Percentiles rank a stretch among this genome's conserved stretches.
Evolutionary conservation across 2,329 filamentous ascomycete genomes (phyloP).

Genomic region (Xylaria sp.): DNA sequence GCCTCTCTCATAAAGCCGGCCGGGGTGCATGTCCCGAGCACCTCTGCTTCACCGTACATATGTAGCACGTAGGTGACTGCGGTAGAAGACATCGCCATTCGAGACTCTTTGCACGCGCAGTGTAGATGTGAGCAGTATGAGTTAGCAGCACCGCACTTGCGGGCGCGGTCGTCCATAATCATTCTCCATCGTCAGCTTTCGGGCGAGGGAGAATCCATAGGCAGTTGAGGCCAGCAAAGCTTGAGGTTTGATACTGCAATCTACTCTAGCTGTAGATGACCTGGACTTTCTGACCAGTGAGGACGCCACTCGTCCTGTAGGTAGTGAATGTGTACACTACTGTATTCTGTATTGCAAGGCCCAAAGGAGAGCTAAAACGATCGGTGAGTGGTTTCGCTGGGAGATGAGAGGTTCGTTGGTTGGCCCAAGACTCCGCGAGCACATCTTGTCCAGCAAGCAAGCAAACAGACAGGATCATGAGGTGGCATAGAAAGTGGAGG

Average conservation of each 20-base stretch:
- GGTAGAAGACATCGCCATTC: neutral
- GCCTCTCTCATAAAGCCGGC: conserved; percentile 25
- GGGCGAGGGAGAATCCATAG: neutral
- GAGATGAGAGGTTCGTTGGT: conserved; percentile 26
- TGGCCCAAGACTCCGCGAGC: conserved; percentile 14
- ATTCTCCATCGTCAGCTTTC: neutral
- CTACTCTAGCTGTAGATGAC: conserved; percentile 4
- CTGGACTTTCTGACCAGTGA: conserved; percentile 19
- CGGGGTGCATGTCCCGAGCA: conserved; percentile 25
- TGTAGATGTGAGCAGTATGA: neutral
- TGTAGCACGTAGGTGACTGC: neutral
- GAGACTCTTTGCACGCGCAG: conserved; percentile 1
- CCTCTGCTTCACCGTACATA: conserved; percentile 30
- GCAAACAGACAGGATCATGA: conserved; percentile 25
- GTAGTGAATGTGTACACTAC: neutral
- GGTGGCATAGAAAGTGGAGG: conserved; percentile 32
- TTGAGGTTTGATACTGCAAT: neutral
- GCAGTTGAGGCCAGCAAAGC: neutral
- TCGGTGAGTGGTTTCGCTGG: conserved; percentile 21
- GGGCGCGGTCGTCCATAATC: neutral
- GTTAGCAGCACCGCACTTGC: conserved; percentile 19
- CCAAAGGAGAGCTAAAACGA: conserved; percentile 5
- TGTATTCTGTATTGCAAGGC: neutral
- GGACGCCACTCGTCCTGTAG: conserved; percentile 12
- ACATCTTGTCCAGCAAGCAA: conserved; percentile 13